These are phyloP conservation scores for Sphagnum contortum DNA, from an alignment of 225 moss, liverwort and hornwort species.

Conservation along the genomic window DNA sequence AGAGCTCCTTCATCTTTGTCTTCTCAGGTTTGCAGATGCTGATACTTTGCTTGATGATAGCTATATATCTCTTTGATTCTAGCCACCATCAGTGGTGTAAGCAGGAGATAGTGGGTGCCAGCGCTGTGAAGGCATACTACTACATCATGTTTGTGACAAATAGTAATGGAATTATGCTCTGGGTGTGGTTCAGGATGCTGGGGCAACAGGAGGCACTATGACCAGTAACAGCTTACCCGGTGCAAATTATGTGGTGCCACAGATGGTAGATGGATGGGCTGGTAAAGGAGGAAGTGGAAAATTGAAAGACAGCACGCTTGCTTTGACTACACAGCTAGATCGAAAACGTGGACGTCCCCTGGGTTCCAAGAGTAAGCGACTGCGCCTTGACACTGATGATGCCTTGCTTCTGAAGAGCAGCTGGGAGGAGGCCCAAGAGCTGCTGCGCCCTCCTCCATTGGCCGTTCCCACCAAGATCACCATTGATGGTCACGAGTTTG, in stretches of 20 bases:
- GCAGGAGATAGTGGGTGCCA: neutral
- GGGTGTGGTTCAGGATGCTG: conserved; percentile 35
- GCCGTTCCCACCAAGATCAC: conserved; percentile 66
- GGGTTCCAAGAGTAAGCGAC: conserved; percentile 93
- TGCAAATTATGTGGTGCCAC: conserved; percentile 27
- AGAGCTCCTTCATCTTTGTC: conserved; percentile 80
- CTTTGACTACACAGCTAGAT: conserved; percentile 82
- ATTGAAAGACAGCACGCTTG: conserved; percentile 58
- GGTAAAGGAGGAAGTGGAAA: conserved; percentile 45
- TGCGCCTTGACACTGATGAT: conserved; percentile 85
- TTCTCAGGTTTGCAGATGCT: conserved; percentile 51
- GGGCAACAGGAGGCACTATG: conserved; percentile 24
- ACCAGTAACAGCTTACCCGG: conserved; percentile 23
- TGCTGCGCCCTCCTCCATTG: conserved; percentile 79
- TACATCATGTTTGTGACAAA: too few species aligned
- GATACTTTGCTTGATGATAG: too few species aligned
- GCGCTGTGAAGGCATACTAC: too few species aligned
- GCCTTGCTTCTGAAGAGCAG: conserved; percentile 60
- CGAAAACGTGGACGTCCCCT: conserved; percentile 90
- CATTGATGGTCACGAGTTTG: conserved; percentile 98
- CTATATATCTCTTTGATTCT: too few species aligned
- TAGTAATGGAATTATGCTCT: too few species aligned
- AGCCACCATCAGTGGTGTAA: too few species aligned
- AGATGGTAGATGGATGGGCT: conserved; percentile 46
- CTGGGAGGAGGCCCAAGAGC: conserved; percentile 96